phyloP scores from a whole-genome alignment of 495 filamentous ascomycete genomes.

The Trypethelium eluteriae region DNA sequence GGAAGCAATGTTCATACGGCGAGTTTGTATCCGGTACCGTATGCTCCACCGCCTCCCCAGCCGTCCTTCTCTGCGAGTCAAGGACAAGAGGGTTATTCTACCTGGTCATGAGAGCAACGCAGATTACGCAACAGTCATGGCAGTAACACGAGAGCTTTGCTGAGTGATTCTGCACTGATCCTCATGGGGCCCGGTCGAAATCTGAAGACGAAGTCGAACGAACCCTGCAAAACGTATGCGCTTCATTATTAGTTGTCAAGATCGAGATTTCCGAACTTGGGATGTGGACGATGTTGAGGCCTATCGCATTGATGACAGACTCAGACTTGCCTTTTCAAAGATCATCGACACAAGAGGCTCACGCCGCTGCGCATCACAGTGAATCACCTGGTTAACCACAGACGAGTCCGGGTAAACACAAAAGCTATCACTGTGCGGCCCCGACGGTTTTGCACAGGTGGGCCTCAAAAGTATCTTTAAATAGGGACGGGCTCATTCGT shows the following conservation, averaged over 20 bases:
- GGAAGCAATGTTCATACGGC: not conserved
- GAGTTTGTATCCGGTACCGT: not conserved
- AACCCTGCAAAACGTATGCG: not conserved
- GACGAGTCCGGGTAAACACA: constrained; percentile 12
- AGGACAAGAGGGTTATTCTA: not conserved
- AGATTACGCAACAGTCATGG: not conserved
- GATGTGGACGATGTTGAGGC: not conserved
- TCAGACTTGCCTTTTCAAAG: constrained; percentile 21
- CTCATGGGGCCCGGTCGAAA: not conserved
- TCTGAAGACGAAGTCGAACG: not conserved
- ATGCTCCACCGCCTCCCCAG: not conserved
- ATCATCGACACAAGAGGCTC: constrained; percentile 12
- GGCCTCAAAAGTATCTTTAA: constrained; percentile 19
- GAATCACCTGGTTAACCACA: constrained; percentile 13
- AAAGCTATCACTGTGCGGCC: not conserved
- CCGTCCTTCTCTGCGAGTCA: not conserved
- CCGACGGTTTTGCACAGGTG: constrained; percentile 2
- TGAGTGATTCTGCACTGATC: not conserved
- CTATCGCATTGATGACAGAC: not conserved
- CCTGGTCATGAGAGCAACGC: not conserved
- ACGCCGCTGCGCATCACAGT: not conserved
- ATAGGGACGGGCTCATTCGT: not conserved
- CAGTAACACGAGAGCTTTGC: not conserved
- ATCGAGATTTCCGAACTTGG: no score
- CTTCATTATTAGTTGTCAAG: not conserved